Conservation (phyloP, 768 basidiomycete species). For the Grammothele lineata region DNA sequence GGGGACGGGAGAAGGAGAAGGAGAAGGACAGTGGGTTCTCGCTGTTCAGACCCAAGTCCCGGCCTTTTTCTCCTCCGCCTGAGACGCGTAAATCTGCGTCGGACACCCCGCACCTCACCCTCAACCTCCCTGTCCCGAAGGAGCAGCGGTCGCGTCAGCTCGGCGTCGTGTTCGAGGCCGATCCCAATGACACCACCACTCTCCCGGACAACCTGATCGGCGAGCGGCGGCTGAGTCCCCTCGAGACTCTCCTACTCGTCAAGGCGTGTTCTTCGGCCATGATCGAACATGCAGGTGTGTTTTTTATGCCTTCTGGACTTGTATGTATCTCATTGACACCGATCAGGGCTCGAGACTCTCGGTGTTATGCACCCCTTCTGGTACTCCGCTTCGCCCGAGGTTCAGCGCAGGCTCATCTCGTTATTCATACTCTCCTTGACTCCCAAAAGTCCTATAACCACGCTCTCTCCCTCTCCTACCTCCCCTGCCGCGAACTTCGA, state of each 20-base stretch:
- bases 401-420: constrained; percentile 68
- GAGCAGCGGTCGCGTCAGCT: constrained; percentile 44
- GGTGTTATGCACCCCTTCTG: constrained; percentile 86
- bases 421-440: constrained; percentile 66
- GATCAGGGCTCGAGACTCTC: constrained; percentile 69
- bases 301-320: constrained; percentile 6
- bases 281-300: constrained; percentile 50
- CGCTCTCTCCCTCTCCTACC: constrained; percentile 47
- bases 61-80: constrained; percentile 29
- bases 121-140: constrained; percentile 55
- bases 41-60: constrained; percentile 48
- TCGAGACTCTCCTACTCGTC: constrained; percentile 60
- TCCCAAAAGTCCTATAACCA: constrained; percentile 39
- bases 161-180: constrained; percentile 57
- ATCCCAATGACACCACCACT: constrained; percentile 42
- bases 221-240: constrained; percentile 52
- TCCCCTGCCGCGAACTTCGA: constrained; percentile 51
- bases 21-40: constrained; percentile 40
- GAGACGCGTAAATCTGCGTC: constrained; percentile 31
- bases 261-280: constrained; percentile 68
- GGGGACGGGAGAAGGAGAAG: constrained; percentile 33
- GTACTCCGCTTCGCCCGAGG: constrained; percentile 67
- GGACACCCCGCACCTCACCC: constrained; percentile 52
- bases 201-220: constrained; percentile 54
- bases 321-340: constrained; percentile 7